Evolutionary conservation across 176 grass and related monocot species (phyloP), one percentile per base, ranked within the genome.

Genomic region (Raddia guianensis): DNA sequence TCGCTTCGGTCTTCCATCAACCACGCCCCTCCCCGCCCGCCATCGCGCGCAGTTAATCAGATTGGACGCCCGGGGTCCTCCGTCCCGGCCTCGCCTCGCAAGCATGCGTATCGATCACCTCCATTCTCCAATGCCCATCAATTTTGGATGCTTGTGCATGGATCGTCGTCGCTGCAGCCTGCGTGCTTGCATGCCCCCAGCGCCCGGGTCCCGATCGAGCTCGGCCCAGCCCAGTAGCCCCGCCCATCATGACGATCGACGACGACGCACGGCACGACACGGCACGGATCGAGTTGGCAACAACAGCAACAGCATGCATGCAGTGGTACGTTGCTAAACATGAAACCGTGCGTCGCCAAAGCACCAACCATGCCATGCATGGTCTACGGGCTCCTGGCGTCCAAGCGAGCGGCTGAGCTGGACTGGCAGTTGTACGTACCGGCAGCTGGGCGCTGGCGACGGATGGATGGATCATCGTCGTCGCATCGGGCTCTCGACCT

Each of bases 361-460:
- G 8, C 19, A 57, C 27, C 27, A 27, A 27, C 27, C 27, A 40
- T 40, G 37, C 37, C 37, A 40, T 40, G 37, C 37, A 40, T 40
- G 37, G 37, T 40, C 37, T 40, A 40, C 3, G 37, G 37, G 4
- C 37, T 40, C 4, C 2, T 40, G 37, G 37, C 4, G 37, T 40
- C 37, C 37, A 40, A 40, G 3, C 14, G 34, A 3, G 15, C 7
- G 2, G 18, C 73, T 62, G 58, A 50, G 37, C 60, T 18, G 49
- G 55, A 87, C 68, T 80, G 53, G 35, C 63, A 55, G 62, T 63
- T 69, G 75, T 84, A 13, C 27, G 27, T 27, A 27, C 27, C 27
- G 27, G 75, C 62, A 83, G 76, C 49, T 68, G 66, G 81, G 6
- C 16, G 48, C 52, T 42, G 44, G 58, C 35, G 50, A 46, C 68